phyloP scores from a whole-genome alignment of 805 yeast species.

The Barnettozyma salicaria region DNA sequence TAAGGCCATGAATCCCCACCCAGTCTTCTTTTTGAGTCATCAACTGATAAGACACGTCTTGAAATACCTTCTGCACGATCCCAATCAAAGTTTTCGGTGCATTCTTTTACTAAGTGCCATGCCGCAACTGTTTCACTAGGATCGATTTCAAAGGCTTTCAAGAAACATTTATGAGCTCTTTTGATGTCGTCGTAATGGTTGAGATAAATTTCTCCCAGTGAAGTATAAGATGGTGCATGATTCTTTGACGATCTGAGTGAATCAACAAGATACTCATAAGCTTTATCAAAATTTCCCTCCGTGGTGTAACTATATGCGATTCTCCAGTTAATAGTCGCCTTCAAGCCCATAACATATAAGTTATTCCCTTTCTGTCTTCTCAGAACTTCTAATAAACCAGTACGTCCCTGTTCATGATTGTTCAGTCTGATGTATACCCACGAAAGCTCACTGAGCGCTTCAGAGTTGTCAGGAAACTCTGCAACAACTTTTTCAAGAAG shows the following conservation, averaged over 20 bases:
- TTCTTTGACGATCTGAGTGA: slow-evolving; percentile 59
- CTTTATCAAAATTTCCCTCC: slow-evolving; percentile 31
- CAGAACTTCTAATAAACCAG: slow-evolving; percentile 35
- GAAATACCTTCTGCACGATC: slow-evolving; percentile 73
- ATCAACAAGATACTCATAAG: slow-evolving; percentile 53
- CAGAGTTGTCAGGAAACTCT: slow-evolving; percentile 44
- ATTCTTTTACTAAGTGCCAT: slow-evolving; percentile 59
- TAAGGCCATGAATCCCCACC: slow-evolving; percentile 73
- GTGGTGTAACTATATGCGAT: slow-evolving; percentile 58
- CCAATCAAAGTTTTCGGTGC: slow-evolving; percentile 73
- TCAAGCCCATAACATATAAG: slow-evolving; percentile 43
- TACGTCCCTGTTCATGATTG: slow-evolving; percentile 45
- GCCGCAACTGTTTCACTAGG: slow-evolving; percentile 73
- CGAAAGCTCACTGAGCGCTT: slow-evolving; percentile 62
- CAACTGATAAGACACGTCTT: slow-evolving; percentile 57
- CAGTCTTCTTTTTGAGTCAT: slow-evolving; percentile 47
- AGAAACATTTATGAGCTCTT: slow-evolving; percentile 80
- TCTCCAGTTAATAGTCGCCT: slow-evolving; percentile 66
- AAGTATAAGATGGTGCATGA: slow-evolving; percentile 75
- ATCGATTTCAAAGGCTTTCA: slow-evolving; percentile 85
- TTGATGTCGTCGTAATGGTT: slow-evolving; percentile 49
- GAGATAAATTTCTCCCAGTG: slow-evolving; percentile 70
- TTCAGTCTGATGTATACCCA: slow-evolving; percentile 69
- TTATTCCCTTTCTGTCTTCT: slow-evolving; percentile 43
- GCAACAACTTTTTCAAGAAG: slow-evolving; percentile 47